These are phyloP conservation scores for Aspergillus japonicus DNA, from an alignment of 2,329 filamentous ascomycete genomes.

Conservation along the genomic window DNA sequence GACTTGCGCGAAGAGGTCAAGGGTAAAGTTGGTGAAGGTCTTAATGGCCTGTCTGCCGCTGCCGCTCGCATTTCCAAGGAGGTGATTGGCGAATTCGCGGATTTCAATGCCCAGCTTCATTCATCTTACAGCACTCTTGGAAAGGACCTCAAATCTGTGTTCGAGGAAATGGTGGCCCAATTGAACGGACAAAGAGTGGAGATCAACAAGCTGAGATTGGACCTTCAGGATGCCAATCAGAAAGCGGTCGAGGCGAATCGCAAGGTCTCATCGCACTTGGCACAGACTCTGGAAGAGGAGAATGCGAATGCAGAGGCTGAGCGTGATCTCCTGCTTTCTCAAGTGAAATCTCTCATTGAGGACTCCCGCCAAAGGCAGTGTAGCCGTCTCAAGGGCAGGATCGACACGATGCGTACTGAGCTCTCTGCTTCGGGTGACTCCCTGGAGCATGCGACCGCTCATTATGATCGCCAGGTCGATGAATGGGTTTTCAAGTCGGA, in stretches of 20 bases:
- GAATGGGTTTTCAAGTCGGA: conserved; percentile 69
- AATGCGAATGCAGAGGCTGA: conserved; percentile 70
- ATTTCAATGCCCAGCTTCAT: conserved; percentile 81
- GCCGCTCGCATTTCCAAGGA: conserved; percentile 87
- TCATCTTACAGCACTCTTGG: conserved; percentile 79
- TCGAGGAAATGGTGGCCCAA: conserved; percentile 75
- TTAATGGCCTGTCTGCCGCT: conserved; percentile 77
- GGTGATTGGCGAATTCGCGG: conserved; percentile 78
- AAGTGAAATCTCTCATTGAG: conserved; percentile 76
- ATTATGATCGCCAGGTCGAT: conserved; percentile 71
- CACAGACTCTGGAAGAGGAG: conserved; percentile 73
- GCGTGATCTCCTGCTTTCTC: conserved; percentile 68
- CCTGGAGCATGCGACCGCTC: conserved; percentile 64
- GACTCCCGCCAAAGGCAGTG: conserved; percentile 73
- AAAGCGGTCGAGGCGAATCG: conserved; percentile 68
- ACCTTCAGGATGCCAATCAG: conserved; percentile 69
- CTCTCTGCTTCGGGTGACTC: conserved; percentile 63
- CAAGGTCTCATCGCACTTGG: conserved; percentile 64
- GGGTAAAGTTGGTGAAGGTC: conserved; percentile 75
- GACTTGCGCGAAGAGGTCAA: conserved; percentile 87
- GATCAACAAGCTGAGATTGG: conserved; percentile 67
- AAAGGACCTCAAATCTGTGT: conserved; percentile 79
- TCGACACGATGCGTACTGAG: conserved; percentile 62
- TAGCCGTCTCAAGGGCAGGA: conserved; percentile 63
- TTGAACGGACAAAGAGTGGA: conserved; percentile 75